Conservation (phyloP, 306 rosid genomes). For the Cucurbita ficifolia region DNA sequence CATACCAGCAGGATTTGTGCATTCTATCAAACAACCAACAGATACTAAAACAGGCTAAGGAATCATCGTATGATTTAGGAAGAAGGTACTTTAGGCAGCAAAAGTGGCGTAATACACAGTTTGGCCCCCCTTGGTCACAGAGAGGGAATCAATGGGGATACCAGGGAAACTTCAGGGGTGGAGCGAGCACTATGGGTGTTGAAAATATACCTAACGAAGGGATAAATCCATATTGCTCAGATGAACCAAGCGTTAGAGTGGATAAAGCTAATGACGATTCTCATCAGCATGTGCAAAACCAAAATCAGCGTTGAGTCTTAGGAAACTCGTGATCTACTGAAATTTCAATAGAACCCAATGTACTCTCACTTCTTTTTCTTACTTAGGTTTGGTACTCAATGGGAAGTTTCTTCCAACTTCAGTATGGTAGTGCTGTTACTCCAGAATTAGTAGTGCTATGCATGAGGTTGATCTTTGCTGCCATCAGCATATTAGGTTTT, state of each 20-base stretch:
- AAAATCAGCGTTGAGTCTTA: constrained; percentile 44
- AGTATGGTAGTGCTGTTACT: constrained; percentile 24
- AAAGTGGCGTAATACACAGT: constrained; percentile 60
- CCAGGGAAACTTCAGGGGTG: constrained; percentile 27
- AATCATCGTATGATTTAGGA: constrained; percentile 49
- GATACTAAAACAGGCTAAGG: constrained; percentile 32
- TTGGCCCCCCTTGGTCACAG: constrained; percentile 36
- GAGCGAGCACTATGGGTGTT: constrained; percentile 27
- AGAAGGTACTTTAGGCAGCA: constrained; percentile 64
- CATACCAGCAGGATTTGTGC: constrained; percentile 22
- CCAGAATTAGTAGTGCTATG: constrained; percentile 8
- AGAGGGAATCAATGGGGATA: constrained; percentile 34
- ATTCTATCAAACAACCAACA: constrained; percentile 17
- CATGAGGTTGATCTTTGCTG: constrained; percentile 7
- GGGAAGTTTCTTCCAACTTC: constrained; percentile 50
- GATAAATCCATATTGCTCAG: constrained; percentile 31
- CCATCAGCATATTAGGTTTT: constrained; percentile 13
- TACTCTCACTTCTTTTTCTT: constrained; percentile 52
- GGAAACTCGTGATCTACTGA: constrained; percentile 23
- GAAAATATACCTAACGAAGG: constrained; percentile 38
- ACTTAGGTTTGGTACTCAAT: constrained; percentile 30
- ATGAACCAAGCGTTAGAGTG: constrained; percentile 44
- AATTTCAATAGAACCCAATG: constrained; percentile 24
- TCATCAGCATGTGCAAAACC: constrained; percentile 45
- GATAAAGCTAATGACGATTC: constrained; percentile 48